Percentiles rank a stretch among this genome's conserved stretches.
Conservation (phyloP, 345 rosid species). For the Citrus cavaleriei region DNA sequence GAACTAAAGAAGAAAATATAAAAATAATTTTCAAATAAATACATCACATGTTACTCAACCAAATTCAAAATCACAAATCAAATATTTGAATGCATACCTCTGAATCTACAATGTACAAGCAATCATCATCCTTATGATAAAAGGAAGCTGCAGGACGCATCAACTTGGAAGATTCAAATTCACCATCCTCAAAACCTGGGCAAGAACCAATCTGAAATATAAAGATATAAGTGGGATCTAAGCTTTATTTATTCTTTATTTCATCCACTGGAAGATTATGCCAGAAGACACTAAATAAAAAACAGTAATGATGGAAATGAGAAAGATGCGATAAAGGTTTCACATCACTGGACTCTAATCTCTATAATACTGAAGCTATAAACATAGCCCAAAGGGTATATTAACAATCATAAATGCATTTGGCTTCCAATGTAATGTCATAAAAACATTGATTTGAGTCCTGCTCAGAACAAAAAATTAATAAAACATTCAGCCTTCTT, state of each 20-base stretch:
- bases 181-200: conserved; percentile 99
- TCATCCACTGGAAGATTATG: conserved; percentile 14
- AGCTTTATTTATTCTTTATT: conserved; percentile 11
- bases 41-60: background rate
- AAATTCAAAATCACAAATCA: conserved; percentile 1
- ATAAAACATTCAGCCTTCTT: background rate
- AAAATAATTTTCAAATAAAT: background rate
- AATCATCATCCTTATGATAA: conserved; percentile 64
- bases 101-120: conserved; percentile 83
- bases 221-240: conserved; percentile 29
- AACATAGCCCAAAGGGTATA: background rate
- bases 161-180: conserved; percentile 82
- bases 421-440: background rate
- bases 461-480: background rate
- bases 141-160: conserved; percentile 74
- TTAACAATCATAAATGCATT: background rate
- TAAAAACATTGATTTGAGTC: background rate
- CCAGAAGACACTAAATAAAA: background rate
- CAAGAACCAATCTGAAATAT: conserved; percentile 87
- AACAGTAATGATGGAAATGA: background rate
- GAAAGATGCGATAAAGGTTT: background rate
- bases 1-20: background rate
- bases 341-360: background rate
- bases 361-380: background rate
- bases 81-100: conserved; percentile 54